Evolutionary conservation across 2,329 filamentous ascomycete species (phyloP), one percentile per base, ranked within the genome.

Genomic region (Sclerotinia borealis): DNA sequence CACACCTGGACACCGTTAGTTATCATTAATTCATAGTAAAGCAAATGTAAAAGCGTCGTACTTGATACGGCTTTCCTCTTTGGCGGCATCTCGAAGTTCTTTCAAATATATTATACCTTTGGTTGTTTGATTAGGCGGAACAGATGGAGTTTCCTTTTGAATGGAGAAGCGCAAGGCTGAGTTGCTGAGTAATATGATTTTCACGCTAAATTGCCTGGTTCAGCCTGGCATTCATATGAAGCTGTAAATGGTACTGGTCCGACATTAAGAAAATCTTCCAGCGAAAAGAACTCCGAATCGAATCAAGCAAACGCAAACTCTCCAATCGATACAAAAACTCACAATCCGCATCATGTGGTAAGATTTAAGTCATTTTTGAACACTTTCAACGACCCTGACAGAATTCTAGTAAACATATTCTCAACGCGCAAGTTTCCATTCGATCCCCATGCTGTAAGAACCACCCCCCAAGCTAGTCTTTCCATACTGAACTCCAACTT

Each of bases 381-480:
- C 15, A 31, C 15, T 19, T 47, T 66, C 64, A 48, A 66, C 52
- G 29, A 29, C 13, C 45, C 41, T 68, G 67, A 64, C 59, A 52
- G 31, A 47, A 9, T 31, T 55, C 61, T 71, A 97, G 95, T 83
- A 98, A 98, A 84, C 95, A 99, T 81, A 83, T 99, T 74, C 87
- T 99, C 77, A 99, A 99, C 82, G 95, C 93, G 67, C 95, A 99
- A 79, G 95, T 99, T 73, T 82, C 93, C 64, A 96, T 99, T 79
- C 91, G 95, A 72, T 95, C 93, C 63, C 91, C 93, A 67, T 99
- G 95, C 83, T 99, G 95, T 93, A 85, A 72, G 87, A 78, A 43
- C 31, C 27, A 34, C 45, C 22, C 49, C 29, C 4, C 3, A 27
- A 37, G 17, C 13, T 58, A 62, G 29, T 11, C 13, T 45, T 56